phyloP scores from a whole-genome alignment of 2,329 filamentous ascomycete genomes.

The Paraphaeosphaeria minitans region DNA sequence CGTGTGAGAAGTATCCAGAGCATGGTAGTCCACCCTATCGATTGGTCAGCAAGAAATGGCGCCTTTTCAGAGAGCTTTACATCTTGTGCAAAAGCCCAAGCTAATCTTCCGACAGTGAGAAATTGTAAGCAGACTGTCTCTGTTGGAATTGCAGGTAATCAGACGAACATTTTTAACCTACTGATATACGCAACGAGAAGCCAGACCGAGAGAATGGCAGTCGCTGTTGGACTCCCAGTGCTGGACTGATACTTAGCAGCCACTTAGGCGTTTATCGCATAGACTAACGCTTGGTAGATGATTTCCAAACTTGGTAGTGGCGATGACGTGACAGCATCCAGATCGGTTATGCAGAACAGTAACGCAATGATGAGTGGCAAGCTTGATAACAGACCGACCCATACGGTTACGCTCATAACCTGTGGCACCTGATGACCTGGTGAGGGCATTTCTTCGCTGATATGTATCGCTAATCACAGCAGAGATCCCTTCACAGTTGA shows the following conservation, averaged over 20 bases:
- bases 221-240: neutral
- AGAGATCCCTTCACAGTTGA: neutral
- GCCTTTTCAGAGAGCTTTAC: neutral
- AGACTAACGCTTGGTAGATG: neutral
- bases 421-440: neutral
- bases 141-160: no score
- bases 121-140: neutral
- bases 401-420: neutral
- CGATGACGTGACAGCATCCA: neutral
- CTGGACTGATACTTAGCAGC: neutral
- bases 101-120: conserved; percentile 4
- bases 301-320: neutral
- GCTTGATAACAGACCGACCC: neutral
- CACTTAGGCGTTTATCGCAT: no score
- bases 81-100: conserved; percentile 11
- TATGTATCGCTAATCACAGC: neutral
- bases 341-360: neutral
- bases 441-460: neutral
- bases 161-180: no score
- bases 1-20: conserved; percentile 8
- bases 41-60: neutral
- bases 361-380: neutral
- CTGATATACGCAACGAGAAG: neutral
- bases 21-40: conserved; percentile 8
- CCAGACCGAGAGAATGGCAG: neutral